These are phyloP conservation scores for Claviceps africana DNA, from an alignment of 2,329 filamentous ascomycete genomes.

Conservation along the genomic window DNA sequence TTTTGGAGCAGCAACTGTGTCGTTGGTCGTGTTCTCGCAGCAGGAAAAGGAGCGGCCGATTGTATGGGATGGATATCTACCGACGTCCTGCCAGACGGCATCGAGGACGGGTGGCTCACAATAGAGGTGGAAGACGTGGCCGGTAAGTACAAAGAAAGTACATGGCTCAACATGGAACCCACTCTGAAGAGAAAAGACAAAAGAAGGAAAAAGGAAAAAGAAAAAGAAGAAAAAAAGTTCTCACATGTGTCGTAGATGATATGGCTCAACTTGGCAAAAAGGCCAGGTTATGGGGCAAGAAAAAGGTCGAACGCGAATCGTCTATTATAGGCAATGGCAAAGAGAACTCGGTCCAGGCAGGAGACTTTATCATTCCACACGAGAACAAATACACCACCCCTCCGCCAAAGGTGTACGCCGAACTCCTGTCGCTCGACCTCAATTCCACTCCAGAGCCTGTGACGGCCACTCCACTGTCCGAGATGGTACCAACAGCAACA, in stretches of 20 bases:
- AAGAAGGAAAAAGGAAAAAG: neutral
- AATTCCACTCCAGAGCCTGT: conserved; percentile 28
- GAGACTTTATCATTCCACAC: conserved; percentile 48
- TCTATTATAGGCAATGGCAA: conserved; percentile 45
- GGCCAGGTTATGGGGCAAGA: conserved; percentile 48
- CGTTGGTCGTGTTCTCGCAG: conserved; percentile 50
- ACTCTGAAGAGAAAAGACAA: neutral
- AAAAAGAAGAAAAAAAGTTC: neutral
- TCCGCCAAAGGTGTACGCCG: conserved; percentile 33
- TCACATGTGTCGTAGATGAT: conserved; percentile 25
- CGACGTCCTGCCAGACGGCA: conserved; percentile 37
- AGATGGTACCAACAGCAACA: conserved; percentile 24
- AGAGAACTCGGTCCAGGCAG: conserved; percentile 38
- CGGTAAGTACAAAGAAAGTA: conserved; percentile 24
- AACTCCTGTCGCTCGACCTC: conserved; percentile 37
- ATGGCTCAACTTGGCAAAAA: conserved; percentile 36
- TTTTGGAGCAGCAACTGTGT: conserved; percentile 57
- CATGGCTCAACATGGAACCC: neutral
- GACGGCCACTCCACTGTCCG: conserved; percentile 29
- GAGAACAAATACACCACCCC: conserved; percentile 38
- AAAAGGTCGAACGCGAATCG: conserved; percentile 44
- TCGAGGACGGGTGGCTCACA: conserved; percentile 44
- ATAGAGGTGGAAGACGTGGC: conserved; percentile 40
- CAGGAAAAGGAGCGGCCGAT: conserved; percentile 45
- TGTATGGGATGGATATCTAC: conserved; percentile 58